Percentiles rank a stretch among this genome's conserved stretches.
Evolutionary conservation across 202 grass and related monocot genomes (phyloP).

Genomic region (Schoenoplectus tabernaemontani): DNA sequence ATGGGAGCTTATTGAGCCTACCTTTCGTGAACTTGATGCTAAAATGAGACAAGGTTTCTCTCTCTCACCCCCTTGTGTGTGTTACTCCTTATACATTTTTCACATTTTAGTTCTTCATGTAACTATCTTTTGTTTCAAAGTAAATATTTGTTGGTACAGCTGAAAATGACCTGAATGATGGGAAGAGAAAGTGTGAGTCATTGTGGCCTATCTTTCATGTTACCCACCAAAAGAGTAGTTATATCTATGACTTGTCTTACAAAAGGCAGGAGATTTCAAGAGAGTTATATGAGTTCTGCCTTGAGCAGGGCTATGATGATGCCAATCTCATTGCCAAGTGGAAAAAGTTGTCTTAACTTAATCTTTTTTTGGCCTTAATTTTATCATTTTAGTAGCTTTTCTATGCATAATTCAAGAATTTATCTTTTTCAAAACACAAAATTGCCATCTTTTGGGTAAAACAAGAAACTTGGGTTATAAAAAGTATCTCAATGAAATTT

Average conservation of each 20-base stretch:
- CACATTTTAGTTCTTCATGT: neutral
- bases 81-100: neutral
- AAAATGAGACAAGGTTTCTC: conserved; percentile 93
- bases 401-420: neutral
- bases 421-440: neutral
- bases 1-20: conserved; percentile 76
- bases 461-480: neutral
- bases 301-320: conserved; percentile 40
- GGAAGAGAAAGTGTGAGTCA: conserved; percentile 40
- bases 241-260: conserved; percentile 36
- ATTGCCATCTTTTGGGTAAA: neutral
- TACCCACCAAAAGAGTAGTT: conserved; percentile 33
- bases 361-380: neutral
- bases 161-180: conserved; percentile 44
- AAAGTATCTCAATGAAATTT: neutral
- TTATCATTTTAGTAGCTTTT: neutral
- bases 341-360: conserved; percentile 31
- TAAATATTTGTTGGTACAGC: neutral
- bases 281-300: conserved; percentile 35
- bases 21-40: conserved; percentile 72
- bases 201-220: conserved; percentile 39
- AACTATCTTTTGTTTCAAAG: neutral
- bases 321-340: conserved; percentile 42
- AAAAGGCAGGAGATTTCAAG: conserved; percentile 44
- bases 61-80: neutral